Evolutionary conservation across 2,329 filamentous ascomycete species (phyloP).

Genomic region (Geosmithia morbida): DNA sequence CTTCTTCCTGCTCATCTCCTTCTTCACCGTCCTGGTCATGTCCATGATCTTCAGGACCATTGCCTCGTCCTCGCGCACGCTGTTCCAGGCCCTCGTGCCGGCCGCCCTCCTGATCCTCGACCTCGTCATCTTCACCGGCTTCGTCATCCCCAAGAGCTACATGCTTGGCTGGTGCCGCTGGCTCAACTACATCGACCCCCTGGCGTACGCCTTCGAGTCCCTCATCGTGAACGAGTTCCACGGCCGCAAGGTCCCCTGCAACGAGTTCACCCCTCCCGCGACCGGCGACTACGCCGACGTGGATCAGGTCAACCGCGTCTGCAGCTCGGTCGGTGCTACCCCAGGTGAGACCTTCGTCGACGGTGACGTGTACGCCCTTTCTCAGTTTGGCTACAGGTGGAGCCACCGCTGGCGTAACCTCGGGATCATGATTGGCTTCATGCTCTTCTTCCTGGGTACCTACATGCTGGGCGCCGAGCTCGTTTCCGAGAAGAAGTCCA

Average conservation of each 20-base stretch:
- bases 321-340: slow-evolving; percentile 42
- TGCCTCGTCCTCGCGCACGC: slow-evolving; percentile 58
- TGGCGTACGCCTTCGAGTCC: slow-evolving; percentile 68
- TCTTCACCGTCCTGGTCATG: slow-evolving; percentile 61
- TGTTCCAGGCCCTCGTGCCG: slow-evolving; percentile 49
- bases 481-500: slow-evolving; percentile 53
- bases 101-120: slow-evolving; percentile 47
- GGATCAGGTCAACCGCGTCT: slow-evolving; percentile 35
- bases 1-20: slow-evolving; percentile 68
- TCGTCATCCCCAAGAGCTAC: slow-evolving; percentile 49
- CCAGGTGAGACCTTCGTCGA: slow-evolving; percentile 34
- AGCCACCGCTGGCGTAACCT: slow-evolving; percentile 56
- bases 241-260: slow-evolving; percentile 41
- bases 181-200: slow-evolving; percentile 69
- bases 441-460: slow-evolving; percentile 41
- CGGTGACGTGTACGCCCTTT: slow-evolving; percentile 42
- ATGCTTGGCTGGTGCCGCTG: slow-evolving; percentile 73
- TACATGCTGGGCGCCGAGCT: slow-evolving; percentile 55
- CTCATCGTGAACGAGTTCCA: slow-evolving; percentile 77
- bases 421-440: slow-evolving; percentile 53
- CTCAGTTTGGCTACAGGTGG: slow-evolving; percentile 40
- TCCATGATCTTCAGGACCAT: slow-evolving; percentile 79
- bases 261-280: slow-evolving; percentile 24
- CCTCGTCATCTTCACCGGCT: slow-evolving; percentile 58
- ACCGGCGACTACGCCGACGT: slow-evolving; percentile 8